Evolutionary conservation across 192 early-diverging fungal genomes (phyloP), one percentile per base, ranked within the genome.

Genomic region (Mortierella alpina): DNA sequence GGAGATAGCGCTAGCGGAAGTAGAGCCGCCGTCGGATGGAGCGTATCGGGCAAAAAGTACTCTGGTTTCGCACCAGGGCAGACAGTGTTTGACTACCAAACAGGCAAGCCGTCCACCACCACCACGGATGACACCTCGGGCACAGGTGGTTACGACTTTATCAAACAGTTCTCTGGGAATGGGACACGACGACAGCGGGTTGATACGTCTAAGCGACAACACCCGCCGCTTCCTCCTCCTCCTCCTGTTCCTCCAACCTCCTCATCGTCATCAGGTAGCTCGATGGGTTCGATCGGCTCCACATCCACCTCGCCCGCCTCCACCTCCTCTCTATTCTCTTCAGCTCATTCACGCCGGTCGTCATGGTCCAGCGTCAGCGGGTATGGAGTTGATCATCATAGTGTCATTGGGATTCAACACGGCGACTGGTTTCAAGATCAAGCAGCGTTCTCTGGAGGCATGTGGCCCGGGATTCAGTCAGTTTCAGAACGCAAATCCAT

Each of bases 321-420:
- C 68, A 11, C 46, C 41, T 10, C 22, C 61, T 47, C 66, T 18
- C 39, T 10, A 12, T 64, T 45, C 49, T 64, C 47, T 13, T 52
- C 63, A 39, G 50, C 40, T 1, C 20, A 8, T 17, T 59, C 56
- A 11, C 52, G 39, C 66, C 14, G 58, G 41, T 13, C 54, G 6
- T 51, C 64, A 2, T 64, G 63, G 69, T 0, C 58, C 13, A 63
- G 46, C 7, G 44, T 50, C 15, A 66, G 20, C 14, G 47, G 56
- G 5, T 15, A 49, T 1, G 64, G 70, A 4, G 60, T 53, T 5
- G 70, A 72, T 6, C 59, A 68, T 12, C 72, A 80, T 18, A 80
- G 77, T 31, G 70, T 80, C 3, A 80, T 80, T 41, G 77, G 70
- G 10, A 68, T 72, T 64, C 59, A 72, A 15, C 57, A 80, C 18